Evolutionary conservation across 345 rosid species (phyloP).

Genomic region (Litchi chinensis): DNA sequence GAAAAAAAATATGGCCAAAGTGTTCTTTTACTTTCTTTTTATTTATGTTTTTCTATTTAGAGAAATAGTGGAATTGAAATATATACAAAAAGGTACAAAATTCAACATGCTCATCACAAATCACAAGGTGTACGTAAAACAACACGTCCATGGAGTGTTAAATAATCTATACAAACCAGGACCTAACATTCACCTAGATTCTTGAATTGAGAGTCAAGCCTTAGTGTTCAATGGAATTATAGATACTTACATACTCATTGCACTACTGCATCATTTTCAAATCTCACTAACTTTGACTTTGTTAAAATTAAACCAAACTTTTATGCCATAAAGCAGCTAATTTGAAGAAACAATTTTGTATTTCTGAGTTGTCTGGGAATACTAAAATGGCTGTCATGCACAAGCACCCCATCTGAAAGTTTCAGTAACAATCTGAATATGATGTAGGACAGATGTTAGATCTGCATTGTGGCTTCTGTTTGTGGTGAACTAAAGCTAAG

Average conservation of each 20-base stretch:
- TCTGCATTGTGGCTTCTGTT: neutral
- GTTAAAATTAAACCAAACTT: neutral
- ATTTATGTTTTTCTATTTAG: too few species aligned
- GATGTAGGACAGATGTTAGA: neutral
- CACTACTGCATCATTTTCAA: neutral
- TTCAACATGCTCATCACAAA: neutral
- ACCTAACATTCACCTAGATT: neutral
- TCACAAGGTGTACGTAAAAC: neutral
- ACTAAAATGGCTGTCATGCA: neutral
- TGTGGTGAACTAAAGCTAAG: neutral
- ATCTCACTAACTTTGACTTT: neutral
- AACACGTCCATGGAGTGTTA: neutral
- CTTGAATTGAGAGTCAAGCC: neutral
- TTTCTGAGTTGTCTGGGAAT: neutral
- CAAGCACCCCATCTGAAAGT: neutral
- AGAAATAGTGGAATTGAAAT: neutral
- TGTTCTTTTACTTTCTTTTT: too few species aligned
- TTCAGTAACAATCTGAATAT: neutral
- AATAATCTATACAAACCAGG: neutral
- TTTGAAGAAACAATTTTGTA: neutral
- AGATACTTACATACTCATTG: neutral
- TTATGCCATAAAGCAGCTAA: neutral
- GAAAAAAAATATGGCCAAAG: neutral
- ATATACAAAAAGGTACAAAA: neutral
- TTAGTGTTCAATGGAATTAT: neutral